Conservation (phyloP, 2,329 filamentous ascomycete genomes). For the Ciborinia camelliae region DNA sequence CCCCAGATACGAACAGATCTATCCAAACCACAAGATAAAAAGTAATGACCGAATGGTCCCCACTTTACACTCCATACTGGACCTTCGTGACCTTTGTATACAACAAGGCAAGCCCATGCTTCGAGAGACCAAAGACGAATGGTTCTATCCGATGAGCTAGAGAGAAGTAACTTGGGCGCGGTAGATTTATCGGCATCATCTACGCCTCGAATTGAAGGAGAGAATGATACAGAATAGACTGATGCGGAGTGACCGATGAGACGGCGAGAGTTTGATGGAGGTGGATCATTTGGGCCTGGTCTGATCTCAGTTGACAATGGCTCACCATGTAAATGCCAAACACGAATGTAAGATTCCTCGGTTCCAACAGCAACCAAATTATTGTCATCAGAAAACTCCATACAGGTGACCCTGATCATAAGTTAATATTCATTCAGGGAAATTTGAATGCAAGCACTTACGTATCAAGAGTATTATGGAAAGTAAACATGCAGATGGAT, state of each 20-base stretch:
- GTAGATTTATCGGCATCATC: slow-evolving; percentile 43
- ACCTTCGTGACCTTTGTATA: slow-evolving; percentile 89
- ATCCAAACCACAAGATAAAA: slow-evolving; percentile 82
- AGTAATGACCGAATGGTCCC: slow-evolving; percentile 95
- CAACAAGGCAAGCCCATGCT: slow-evolving; percentile 84
- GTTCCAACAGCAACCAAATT: slow-evolving; percentile 85
- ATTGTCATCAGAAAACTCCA: slow-evolving; percentile 93
- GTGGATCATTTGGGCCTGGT: slow-evolving; percentile 57
- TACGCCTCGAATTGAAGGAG: slow-evolving; percentile 41
- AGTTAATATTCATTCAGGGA: slow-evolving; percentile 20
- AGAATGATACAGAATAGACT: slow-evolving; percentile 87
- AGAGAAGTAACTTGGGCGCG: slow-evolving; percentile 74
- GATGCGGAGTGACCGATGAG: slow-evolving; percentile 86
- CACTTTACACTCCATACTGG: slow-evolving; percentile 86
- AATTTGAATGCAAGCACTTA: slow-evolving; percentile 44
- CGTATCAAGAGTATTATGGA: slow-evolving; percentile 94
- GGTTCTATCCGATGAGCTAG: slow-evolving; percentile 81
- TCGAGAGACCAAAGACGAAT: slow-evolving; percentile 92
- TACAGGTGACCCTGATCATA: slow-evolving; percentile 69
- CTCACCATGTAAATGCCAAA: slow-evolving; percentile 88
- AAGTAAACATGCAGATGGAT: slow-evolving; percentile 96
- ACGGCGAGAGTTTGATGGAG: slow-evolving; percentile 69
- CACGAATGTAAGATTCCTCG: slow-evolving; percentile 88
- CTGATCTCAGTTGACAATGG: slow-evolving; percentile 66
- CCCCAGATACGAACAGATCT: slow-evolving; percentile 88